Base-by-base conservation (phyloP, 129 eudicot species). In the Logfia minima region DNA sequence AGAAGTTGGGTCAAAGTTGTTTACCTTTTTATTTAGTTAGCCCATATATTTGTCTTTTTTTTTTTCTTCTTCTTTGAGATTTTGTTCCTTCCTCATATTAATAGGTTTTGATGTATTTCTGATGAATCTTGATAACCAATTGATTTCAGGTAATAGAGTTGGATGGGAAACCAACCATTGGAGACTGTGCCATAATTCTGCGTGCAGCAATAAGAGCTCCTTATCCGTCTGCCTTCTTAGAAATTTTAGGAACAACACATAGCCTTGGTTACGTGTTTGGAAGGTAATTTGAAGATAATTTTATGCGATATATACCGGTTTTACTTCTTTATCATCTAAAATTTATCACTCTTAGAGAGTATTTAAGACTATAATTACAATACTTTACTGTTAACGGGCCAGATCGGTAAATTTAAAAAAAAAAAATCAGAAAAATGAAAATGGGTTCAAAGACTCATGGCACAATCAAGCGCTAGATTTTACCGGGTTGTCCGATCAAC, bases 141-240 rank as follows among this genome's bases (percentile, higher is more conserved):
- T 34, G 58, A 41, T 84, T 81, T 82, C 92, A 94, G 98, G 98
- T 94, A 18, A 94, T 94, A 58, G 93, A 91, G 79, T 81, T 94
- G 84, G 97, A 97, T 35, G 97, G 96, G 67, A 86, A 78, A 65
- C 98, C 98, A 22, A 94, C 98, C 13, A 87, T 91, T 73, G 98
- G 98, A 8, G 98, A 94, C 76, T 94, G 98, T 67, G 98, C 98
- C 5, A 80, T 89, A 90, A 88, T 94, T 78, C 80, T 94, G 65
- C 97, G 98, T 61, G 97, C 98, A 68, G 97, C 97, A 67, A 89
- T 94, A 76, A 72, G 91, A 86, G 97, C 96, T 83, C 97, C 97
- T 23, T 75, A 87, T 76, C 98, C 98, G 71, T 85, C 93, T 29
- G 93, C 92, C 37, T 94, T 94, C 89, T 83, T 91, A 81, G 87